Evolutionary conservation across 768 basidiomycete species (phyloP).

Genomic region (Kwoniella bestiolae): DNA sequence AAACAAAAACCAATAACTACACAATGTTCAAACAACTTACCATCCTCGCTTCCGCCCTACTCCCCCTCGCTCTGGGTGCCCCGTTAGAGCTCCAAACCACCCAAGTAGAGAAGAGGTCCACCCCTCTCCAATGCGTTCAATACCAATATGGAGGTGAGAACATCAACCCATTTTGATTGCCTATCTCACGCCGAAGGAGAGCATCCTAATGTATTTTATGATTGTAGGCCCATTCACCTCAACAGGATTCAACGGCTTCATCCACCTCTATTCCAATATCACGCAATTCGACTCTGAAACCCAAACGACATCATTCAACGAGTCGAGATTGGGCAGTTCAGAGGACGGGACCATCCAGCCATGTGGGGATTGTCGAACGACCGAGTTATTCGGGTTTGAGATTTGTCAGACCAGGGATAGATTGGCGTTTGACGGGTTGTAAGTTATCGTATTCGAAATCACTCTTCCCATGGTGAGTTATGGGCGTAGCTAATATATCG

Average conservation of each 20-base stretch:
- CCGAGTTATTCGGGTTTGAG: slow-evolving; percentile 33
- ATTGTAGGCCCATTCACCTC: slow-evolving; percentile 23
- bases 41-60: neutral
- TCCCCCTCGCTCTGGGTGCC: slow-evolving; percentile 7
- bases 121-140: slow-evolving; percentile 23
- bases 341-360: slow-evolving; percentile 23
- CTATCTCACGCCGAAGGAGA: no score
- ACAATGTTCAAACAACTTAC: slow-evolving; percentile 16
- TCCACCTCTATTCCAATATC: slow-evolving; percentile 32
- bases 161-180: neutral
- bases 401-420: slow-evolving; percentile 26
- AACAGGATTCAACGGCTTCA: slow-evolving; percentile 15
- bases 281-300: slow-evolving; percentile 19
- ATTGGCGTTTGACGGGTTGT: slow-evolving; percentile 26
- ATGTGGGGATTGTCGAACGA: slow-evolving; percentile 33
- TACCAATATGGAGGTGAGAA: slow-evolving; percentile 27
- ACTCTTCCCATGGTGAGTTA: no score
- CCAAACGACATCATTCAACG: slow-evolving; percentile 21
- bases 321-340: slow-evolving; percentile 18
- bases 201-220: no score
- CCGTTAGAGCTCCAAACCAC: neutral
- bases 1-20: no score
- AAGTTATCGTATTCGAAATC: no score
- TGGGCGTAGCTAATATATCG: neutral
- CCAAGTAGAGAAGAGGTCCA: slow-evolving; percentile 1